Evolutionary conservation across 208 protist genomes (phyloP).

Genomic region (Phytomonas francai): DNA sequence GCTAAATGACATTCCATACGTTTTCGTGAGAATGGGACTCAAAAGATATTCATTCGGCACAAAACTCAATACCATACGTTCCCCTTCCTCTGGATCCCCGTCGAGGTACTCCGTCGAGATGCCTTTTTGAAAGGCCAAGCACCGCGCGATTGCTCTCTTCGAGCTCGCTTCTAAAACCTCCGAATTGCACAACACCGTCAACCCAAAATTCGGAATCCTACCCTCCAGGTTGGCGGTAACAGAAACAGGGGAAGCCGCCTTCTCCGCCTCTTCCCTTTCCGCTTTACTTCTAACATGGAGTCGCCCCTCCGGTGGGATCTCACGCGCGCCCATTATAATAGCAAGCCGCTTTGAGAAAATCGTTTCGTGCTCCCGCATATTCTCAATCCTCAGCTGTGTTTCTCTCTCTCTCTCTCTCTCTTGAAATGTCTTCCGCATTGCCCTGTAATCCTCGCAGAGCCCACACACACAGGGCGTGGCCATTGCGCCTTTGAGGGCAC

Average conservation of each 20-base stretch:
- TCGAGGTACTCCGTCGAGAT: constrained; percentile 46
- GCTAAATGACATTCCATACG: constrained; percentile 70
- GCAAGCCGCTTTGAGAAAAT: no score
- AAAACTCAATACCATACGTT: constrained; percentile 80
- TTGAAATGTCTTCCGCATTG: no score
- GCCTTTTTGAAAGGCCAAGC: constrained; percentile 41
- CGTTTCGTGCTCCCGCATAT: no score
- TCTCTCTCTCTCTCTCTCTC: no score
- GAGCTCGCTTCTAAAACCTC: constrained; percentile 41
- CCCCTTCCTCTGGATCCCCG: constrained; percentile 47
- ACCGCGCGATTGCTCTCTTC: constrained; percentile 50
- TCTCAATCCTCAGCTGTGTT: no score
- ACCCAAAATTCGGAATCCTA: constrained; percentile 88
- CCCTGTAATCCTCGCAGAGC: no score
- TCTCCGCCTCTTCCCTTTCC: no score
- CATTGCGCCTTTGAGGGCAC: no score
- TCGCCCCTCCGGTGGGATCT: no score
- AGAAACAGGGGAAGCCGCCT: constrained; percentile 7
- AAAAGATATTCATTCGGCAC: constrained; percentile 87
- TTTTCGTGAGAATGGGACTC: constrained; percentile 86
- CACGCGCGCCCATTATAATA: no score
- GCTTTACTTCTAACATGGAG: no score
- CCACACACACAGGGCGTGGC: no score
- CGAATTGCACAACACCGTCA: constrained; percentile 52
- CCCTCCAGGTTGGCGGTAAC: constrained; percentile 26